These are phyloP conservation scores for Chaetomidium leptoderma DNA, from an alignment of 495 filamentous ascomycete species.

Conservation along the genomic window DNA sequence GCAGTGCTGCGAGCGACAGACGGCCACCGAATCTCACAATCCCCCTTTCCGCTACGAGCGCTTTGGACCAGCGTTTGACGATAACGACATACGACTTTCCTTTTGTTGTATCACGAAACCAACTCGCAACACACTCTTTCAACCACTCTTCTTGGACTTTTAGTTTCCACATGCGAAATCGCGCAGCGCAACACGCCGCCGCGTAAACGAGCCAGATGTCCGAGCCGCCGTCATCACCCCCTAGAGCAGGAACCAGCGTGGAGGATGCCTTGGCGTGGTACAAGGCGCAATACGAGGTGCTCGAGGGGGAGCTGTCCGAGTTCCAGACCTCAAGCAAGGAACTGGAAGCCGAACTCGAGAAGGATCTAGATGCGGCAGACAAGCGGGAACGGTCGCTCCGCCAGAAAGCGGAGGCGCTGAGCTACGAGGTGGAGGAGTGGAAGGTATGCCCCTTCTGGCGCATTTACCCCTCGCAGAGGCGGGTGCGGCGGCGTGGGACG, in stretches of 20 bases:
- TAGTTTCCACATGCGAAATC: conserved; percentile 26
- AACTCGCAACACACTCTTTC: conserved; percentile 16
- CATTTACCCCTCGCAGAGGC: background rate
- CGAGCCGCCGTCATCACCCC: conserved; percentile 60
- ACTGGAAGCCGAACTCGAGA: conserved; percentile 90
- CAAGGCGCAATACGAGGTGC: conserved; percentile 89
- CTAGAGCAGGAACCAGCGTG: conserved; percentile 51
- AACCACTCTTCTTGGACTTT: conserved; percentile 5
- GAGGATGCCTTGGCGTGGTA: conserved; percentile 84
- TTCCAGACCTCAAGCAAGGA: conserved; percentile 93
- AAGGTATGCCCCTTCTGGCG: conserved; percentile 60
- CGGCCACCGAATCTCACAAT: conserved; percentile 2
- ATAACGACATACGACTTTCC: conserved; percentile 19
- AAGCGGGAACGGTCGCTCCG: conserved; percentile 80
- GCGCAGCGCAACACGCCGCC: conserved; percentile 18
- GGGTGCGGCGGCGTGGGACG: too few species aligned
- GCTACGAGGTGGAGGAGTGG: conserved; percentile 95
- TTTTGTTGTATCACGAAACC: conserved; percentile 20
- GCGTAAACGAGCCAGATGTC: conserved; percentile 45
- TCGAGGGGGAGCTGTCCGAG: conserved; percentile 86
- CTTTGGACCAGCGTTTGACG: conserved; percentile 1
- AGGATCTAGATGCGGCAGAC: conserved; percentile 93
- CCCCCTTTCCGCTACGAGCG: conserved; percentile 1
- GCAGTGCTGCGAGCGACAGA: conserved; percentile 15
- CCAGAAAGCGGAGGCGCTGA: conserved; percentile 77